Evolutionary conservation across 2,329 filamentous ascomycete species (phyloP).

Genomic region (Emmonsiellopsis sp.): DNA sequence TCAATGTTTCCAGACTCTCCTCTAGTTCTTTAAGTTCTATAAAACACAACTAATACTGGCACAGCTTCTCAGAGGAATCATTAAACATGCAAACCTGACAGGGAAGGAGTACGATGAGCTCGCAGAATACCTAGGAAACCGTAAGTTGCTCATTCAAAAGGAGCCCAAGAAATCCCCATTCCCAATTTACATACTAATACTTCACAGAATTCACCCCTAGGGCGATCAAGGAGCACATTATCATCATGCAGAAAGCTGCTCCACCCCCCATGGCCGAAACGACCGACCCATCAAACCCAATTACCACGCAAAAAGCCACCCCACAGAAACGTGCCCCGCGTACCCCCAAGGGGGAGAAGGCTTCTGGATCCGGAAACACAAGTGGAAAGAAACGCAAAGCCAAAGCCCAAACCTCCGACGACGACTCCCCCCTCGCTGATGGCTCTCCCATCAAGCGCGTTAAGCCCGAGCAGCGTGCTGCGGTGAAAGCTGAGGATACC

Average conservation of each 20-base stretch:
- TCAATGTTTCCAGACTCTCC: too few relatives aligned
- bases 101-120: constrained; percentile 13
- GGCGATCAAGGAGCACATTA: neutral
- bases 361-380: constrained; percentile 13
- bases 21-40: too few relatives aligned
- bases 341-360: neutral
- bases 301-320: too few relatives aligned
- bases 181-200: too few relatives aligned
- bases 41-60: too few relatives aligned
- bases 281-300: too few relatives aligned
- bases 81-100: constrained; percentile 4
- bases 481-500: too few relatives aligned
- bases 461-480: too few relatives aligned
- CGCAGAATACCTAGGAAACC: constrained; percentile 15
- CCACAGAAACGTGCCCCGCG: neutral
- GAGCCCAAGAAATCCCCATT: too few relatives aligned
- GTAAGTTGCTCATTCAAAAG: too few relatives aligned
- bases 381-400: constrained; percentile 14
- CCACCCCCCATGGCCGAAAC: too few relatives aligned
- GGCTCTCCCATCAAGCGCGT: too few relatives aligned
- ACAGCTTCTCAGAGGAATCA: constrained; percentile 14
- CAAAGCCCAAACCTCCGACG: constrained; percentile 7
- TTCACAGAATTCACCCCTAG: neutral
- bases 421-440: neutral
- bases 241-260: neutral